A percentile compares a stretch with the other conserved stretches of the same genome.
Evolutionary conservation across 2,329 filamentous ascomycete species (phyloP).

Genomic region (Colletotrichum chrysophilum): DNA sequence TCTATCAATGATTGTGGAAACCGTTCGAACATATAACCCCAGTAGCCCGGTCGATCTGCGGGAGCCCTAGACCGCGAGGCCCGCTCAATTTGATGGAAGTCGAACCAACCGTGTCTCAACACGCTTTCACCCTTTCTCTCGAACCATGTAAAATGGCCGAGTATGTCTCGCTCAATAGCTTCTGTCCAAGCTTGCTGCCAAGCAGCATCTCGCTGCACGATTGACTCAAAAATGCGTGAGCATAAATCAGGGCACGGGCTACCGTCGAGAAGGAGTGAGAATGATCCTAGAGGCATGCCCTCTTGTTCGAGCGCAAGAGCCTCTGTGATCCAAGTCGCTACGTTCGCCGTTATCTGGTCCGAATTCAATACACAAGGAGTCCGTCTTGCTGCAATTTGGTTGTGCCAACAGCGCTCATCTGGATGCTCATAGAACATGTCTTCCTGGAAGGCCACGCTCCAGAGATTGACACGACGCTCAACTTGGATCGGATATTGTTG

Average conservation of each 20-base stretch:
- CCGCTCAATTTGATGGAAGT: neutral
- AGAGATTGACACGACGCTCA: neutral
- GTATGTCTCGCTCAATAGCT: rapidly evolving
- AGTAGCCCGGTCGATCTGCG: neutral
- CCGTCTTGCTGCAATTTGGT: rapidly evolving
- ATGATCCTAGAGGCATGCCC: neutral
- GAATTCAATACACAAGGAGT: neutral
- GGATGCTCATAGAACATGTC: neutral
- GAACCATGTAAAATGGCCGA: neutral
- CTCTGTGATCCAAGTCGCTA: neutral
- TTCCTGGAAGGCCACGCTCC: neutral
- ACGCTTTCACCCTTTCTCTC: neutral
- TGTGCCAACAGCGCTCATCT: neutral
- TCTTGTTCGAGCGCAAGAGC: neutral
- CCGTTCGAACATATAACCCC: neutral
- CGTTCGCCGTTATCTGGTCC: neutral
- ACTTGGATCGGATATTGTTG: neutral
- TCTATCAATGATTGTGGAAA: rapidly evolving
- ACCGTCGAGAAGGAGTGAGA: neutral
- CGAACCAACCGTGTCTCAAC: neutral
- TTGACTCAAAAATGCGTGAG: neutral
- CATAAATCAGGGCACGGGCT: rapidly evolving
- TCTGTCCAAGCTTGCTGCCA: neutral
- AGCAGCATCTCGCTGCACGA: neutral
- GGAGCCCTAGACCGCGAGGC: rapidly evolving